Conservation (phyloP, 1,284 basidiomycete species). For the Fomitopsis pinicola region DNA sequence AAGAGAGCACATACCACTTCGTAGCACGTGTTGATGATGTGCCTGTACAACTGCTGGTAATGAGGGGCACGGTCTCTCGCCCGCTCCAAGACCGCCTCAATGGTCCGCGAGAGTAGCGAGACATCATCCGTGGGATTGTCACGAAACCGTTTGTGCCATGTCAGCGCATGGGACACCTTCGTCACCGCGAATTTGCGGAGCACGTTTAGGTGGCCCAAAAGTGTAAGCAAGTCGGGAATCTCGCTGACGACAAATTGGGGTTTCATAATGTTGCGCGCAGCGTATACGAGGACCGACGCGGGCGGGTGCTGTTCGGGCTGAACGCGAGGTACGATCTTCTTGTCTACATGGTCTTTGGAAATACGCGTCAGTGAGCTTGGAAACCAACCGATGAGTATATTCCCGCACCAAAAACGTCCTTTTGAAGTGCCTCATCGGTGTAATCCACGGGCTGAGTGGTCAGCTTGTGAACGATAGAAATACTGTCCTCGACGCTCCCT, state of each 20-base stretch:
- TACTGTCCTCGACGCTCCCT: background rate
- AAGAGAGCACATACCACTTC: background rate
- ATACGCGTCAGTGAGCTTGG: too few species aligned
- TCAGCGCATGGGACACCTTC: conserved; percentile 1
- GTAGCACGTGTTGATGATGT: background rate
- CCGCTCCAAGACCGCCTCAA: background rate
- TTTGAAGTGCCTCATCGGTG: conserved; percentile 1
- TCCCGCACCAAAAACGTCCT: conserved; percentile 6
- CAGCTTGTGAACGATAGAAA: background rate
- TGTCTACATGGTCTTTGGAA: background rate
- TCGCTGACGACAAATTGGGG: conserved; percentile 8
- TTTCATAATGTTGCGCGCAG: conserved; percentile 13
- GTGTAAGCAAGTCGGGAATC: conserved; percentile 14
- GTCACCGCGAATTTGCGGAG: conserved; percentile 4
- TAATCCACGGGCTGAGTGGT: background rate
- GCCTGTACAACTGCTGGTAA: background rate
- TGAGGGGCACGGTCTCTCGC: background rate
- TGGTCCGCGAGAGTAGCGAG: background rate
- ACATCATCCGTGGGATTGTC: conserved; percentile 2
- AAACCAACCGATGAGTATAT: background rate
- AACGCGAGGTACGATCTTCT: background rate
- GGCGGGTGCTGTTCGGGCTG: conserved; percentile 8
- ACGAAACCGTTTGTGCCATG: background rate
- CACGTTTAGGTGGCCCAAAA: conserved; percentile 1
- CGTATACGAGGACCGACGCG: conserved; percentile 10